Base-by-base conservation (phyloP, 345 rosid genomes). In the Citrus medica region DNA sequence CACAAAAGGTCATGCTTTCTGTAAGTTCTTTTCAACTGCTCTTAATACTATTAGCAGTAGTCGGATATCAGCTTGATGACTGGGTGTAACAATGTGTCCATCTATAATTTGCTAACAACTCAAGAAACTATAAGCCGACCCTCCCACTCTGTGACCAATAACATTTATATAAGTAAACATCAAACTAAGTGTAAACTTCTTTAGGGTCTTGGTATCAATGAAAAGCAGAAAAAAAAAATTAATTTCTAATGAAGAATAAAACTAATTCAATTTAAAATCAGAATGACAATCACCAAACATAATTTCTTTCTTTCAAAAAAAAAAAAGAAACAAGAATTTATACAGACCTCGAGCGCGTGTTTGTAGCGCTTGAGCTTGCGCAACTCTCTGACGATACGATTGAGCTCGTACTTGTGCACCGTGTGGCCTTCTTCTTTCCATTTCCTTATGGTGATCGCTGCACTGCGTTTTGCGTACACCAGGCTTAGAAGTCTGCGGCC, bases 321-420 rank as follows among this genome's bases (percentile, higher is more conserved):
- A 40, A 8, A 37, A 22, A 12, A 76, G 42, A 37, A 35, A 27
- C 79, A 51, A 53, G 24, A 28, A 58, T 38, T 73, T 48, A 60
- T 71, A 48, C 64, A 89, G 93, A 91, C 97, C 97, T 96, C 97
- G 66, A 94, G 93, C 4, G 97, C 98, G 85, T 92, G 98, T 79
- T 93, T 90, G 85, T 87, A 89, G 30, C 99, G 98, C 79, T 87
- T 89, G 59, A 90, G 76, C 87, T 90, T 96, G 76, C 99, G 92
- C 48, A 96, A 97, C 92, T 91, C 95, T 48, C 93, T 85, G 21
- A 94, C 93, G 51, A 92, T 85, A 7, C 98, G 90, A 80, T 92
- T 90, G 69, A 92, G 97, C 84, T 92, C 90, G 88, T 94, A 84
- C 81, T 96, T 94, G 53, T 85, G 87, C 25, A 86, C 93, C 37